Percentiles rank a stretch among this genome's conserved stretches.
Conservation (phyloP, 2,329 filamentous ascomycete genomes). For the Colletotrichum abscissum region DNA sequence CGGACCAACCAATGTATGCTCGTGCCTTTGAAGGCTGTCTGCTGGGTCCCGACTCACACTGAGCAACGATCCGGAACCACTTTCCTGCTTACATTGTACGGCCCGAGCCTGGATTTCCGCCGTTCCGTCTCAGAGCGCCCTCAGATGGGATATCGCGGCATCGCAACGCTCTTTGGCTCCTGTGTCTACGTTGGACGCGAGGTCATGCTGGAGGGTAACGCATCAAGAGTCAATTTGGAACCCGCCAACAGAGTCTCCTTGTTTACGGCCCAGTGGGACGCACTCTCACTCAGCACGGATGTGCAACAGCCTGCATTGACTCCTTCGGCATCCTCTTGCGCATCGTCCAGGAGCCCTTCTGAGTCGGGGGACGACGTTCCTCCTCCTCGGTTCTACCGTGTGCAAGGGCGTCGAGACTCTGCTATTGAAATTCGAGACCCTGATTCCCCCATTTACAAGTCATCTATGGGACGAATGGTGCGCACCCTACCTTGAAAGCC, state of each 20-base stretch:
- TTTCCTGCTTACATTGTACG: slow-evolving; percentile 32
- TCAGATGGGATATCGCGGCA: slow-evolving; percentile 28
- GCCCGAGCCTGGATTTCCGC: slow-evolving; percentile 23
- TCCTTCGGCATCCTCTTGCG: slow-evolving; percentile 26
- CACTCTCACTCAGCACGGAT: slow-evolving; percentile 9
- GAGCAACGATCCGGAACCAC: slow-evolving; percentile 33
- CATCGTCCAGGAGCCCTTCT: slow-evolving; percentile 30
- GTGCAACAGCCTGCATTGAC: slow-evolving; percentile 29
- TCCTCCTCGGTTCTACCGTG: slow-evolving; percentile 26
- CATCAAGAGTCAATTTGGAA: slow-evolving; percentile 15
- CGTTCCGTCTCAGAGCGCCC: slow-evolving; percentile 1
- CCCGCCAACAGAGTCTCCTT: slow-evolving; percentile 19
- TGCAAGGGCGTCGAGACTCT: slow-evolving; percentile 30
- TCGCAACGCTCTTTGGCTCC: slow-evolving; percentile 28
- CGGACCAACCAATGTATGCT: slow-evolving; percentile 30
- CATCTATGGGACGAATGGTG: slow-evolving; percentile 13
- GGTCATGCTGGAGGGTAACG: slow-evolving; percentile 26
- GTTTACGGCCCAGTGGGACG: slow-evolving; percentile 31
- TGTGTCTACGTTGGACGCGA: slow-evolving; percentile 27
- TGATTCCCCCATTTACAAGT: slow-evolving; percentile 31
- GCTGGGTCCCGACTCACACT: slow-evolving; percentile 36
- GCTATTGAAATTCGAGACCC: slow-evolving; percentile 32
- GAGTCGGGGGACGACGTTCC: slow-evolving; percentile 24
- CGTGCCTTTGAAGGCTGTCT: slow-evolving; percentile 25
- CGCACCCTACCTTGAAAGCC: background rate